These are phyloP conservation scores for Leishmania major DNA, from an alignment of 208 protist species.

Conservation along the genomic window DNA sequence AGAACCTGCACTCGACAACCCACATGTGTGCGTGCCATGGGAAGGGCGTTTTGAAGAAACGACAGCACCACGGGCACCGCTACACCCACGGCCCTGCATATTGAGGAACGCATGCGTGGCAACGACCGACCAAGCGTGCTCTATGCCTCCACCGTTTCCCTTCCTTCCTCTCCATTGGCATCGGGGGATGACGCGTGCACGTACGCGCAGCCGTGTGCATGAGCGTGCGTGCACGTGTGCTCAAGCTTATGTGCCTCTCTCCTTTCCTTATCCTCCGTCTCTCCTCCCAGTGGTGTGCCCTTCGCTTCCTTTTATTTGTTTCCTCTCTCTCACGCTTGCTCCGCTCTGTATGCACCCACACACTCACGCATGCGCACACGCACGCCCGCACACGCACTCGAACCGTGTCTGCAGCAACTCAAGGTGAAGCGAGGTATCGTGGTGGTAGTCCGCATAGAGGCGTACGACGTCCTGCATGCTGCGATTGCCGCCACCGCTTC, in stretches of 20 bases:
- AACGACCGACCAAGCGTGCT: not conserved
- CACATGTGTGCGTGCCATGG: not conserved
- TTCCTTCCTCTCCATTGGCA: not conserved
- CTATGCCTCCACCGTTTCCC: not conserved
- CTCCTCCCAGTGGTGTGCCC: not conserved
- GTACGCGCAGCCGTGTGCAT: not conserved
- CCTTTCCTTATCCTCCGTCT: not conserved
- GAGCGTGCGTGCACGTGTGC: not conserved
- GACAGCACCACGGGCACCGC: not conserved
- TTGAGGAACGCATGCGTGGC: not conserved
- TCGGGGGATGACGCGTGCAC: not conserved
- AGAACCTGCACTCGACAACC: not conserved
- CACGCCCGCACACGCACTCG: not conserved
- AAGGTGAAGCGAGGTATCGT: not conserved
- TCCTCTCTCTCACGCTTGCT: not conserved
- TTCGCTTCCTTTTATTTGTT: not conserved
- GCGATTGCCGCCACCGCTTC: not conserved
- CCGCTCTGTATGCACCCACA: too few species aligned
- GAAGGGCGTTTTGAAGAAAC: not conserved
- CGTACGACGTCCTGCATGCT: not conserved
- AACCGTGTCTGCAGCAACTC: not conserved
- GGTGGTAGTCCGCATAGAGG: not conserved
- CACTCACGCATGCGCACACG: not conserved
- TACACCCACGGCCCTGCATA: not conserved
- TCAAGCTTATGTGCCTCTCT: not conserved